Conservation (phyloP, 148 eudicot species). For the Spergularia bocconei region DNA sequence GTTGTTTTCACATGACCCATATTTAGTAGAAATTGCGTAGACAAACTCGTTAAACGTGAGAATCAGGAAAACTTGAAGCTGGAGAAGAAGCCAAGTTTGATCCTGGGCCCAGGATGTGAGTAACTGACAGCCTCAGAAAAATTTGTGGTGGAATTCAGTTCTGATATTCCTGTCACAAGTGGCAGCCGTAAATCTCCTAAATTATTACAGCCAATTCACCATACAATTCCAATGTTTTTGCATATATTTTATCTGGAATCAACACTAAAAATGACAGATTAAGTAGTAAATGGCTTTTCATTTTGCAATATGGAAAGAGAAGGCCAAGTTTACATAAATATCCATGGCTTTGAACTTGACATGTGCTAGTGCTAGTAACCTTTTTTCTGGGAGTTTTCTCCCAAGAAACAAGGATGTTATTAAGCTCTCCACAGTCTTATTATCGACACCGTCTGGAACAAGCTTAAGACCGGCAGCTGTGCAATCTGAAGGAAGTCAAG, state of each 20-base stretch:
- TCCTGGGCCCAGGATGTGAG: neutral
- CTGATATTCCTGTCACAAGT: neutral
- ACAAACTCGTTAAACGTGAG: too few relatives aligned
- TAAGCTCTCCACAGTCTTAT: neutral
- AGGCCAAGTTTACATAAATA: slow-evolving; percentile 12
- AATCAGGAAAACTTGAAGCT: neutral
- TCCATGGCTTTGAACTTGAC: slow-evolving; percentile 34
- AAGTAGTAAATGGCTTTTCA: slow-evolving; percentile 17
- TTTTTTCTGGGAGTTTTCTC: slow-evolving; percentile 17
- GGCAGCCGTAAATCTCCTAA: neutral
- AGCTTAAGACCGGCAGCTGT: slow-evolving; percentile 18
- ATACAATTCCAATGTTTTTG: slow-evolving; percentile 2
- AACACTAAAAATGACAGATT: neutral
- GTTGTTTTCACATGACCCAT: too few relatives aligned
- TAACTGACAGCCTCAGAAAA: slow-evolving; percentile 22
- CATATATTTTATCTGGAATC: neutral
- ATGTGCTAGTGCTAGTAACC: slow-evolving; percentile 15
- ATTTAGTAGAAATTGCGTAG: too few relatives aligned
- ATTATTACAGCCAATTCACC: neutral
- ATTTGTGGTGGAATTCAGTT: slow-evolving; percentile 19
- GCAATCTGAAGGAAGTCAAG: slow-evolving; percentile 26
- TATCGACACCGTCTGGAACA: slow-evolving; percentile 4
- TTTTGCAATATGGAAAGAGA: slow-evolving; percentile 18
- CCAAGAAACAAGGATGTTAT: slow-evolving; percentile 20
- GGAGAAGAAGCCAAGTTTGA: slow-evolving; percentile 1